A percentile compares a stretch with the other conserved stretches of the same genome.
phyloP scores from a whole-genome alignment of 2,329 filamentous ascomycete genomes.

The Apiospora rasikravindrae region DNA sequence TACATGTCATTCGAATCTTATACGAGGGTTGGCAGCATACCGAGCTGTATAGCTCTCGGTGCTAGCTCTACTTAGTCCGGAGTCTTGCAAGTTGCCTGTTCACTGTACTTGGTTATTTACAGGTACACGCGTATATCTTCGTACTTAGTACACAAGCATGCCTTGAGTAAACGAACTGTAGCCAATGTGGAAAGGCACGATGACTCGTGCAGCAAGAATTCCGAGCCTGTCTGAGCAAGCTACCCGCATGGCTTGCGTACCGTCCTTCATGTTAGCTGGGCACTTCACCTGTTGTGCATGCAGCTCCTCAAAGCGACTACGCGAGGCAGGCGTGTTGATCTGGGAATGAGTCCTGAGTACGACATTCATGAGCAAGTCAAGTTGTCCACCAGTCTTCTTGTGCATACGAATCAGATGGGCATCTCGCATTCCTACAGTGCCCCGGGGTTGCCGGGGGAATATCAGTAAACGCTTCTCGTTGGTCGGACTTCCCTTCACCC shows the following conservation, averaged over 20 bases:
- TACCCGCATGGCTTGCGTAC: neutral
- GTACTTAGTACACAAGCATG: neutral
- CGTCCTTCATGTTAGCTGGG: neutral
- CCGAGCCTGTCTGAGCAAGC: constrained; percentile 4
- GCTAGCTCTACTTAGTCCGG: no score
- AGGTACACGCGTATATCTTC: neutral
- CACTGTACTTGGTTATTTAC: neutral
- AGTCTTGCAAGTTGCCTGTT: neutral
- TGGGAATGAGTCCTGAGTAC: neutral
- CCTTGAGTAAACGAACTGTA: neutral
- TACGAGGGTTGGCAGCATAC: no score
- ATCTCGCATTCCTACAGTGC: neutral
- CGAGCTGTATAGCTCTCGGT: no score
- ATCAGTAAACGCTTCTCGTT: neutral
- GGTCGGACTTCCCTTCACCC: neutral
- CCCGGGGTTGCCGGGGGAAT: neutral
- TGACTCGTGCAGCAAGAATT: neutral
- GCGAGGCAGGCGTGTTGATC: neutral
- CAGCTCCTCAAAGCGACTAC: neutral
- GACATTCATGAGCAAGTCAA: neutral
- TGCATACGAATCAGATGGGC: neutral
- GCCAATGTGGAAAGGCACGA: neutral
- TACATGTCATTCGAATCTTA: no score
- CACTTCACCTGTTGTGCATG: neutral
- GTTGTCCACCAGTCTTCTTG: neutral